phyloP scores from a whole-genome alignment of 202 grass and related monocot genomes.

The Panicum hallii region DNA sequence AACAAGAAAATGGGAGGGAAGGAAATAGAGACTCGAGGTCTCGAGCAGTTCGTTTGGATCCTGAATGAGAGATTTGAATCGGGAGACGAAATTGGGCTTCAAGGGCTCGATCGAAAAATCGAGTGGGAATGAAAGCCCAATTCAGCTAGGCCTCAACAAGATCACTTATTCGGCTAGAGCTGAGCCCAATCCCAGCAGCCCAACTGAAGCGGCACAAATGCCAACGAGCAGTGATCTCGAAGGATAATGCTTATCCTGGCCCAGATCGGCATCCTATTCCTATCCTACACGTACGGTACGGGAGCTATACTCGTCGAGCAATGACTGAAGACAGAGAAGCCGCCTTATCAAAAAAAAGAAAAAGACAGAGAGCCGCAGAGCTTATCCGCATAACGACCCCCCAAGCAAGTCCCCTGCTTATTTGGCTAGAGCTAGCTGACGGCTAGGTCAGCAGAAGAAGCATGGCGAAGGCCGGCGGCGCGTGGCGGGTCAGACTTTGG shows the following conservation, averaged over 20 bases:
- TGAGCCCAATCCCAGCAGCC: background rate
- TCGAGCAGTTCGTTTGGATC: too few relatives aligned
- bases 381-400: slow-evolving; percentile 12
- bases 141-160: too few relatives aligned
- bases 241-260: background rate
- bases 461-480: background rate
- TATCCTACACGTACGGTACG: background rate
- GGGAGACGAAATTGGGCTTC: too few relatives aligned
- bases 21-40: too few relatives aligned
- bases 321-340: background rate
- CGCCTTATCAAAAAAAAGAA: too few relatives aligned
- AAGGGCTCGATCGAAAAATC: background rate
- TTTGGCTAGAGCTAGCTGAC: background rate
- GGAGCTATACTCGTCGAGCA: background rate
- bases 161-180: too few relatives aligned
- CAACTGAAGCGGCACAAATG: background rate
- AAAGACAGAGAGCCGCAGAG: background rate
- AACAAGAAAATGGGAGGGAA: too few relatives aligned
- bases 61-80: too few relatives aligned
- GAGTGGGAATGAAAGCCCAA: background rate
- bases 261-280: background rate
- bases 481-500: background rate
- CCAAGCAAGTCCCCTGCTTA: too few relatives aligned
- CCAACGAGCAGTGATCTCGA: background rate
- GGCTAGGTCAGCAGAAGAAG: slow-evolving; percentile 12